These are phyloP conservation scores for Tricholoma sp. DNA, from an alignment of 768 basidiomycete species.

Conservation along the genomic window DNA sequence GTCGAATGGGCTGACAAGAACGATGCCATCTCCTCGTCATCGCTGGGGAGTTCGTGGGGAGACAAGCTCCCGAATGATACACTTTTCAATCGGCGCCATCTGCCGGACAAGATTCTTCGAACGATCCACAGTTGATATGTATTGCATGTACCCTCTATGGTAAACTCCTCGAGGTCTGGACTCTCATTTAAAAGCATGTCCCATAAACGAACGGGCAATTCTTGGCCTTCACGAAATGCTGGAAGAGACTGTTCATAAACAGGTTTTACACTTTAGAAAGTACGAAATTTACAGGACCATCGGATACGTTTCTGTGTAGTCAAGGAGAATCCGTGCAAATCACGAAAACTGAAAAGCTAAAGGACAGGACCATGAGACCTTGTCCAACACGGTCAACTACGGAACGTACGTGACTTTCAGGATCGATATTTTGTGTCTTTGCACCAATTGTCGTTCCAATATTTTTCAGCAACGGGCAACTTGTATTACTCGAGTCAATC, in stretches of 20 bases:
- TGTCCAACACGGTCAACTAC: neutral
- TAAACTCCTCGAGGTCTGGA: conserved; percentile 11
- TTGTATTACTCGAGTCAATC: neutral
- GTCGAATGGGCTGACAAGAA: conserved; percentile 14
- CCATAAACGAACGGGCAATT: conserved; percentile 14
- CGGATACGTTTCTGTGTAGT: conserved; percentile 8
- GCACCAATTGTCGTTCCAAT: conserved; percentile 15
- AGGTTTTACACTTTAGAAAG: neutral
- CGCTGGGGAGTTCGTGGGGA: neutral
- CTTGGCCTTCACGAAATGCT: conserved; percentile 7
- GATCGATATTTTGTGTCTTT: conserved; percentile 9
- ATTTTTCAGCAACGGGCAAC: conserved; percentile 13
- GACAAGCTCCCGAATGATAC: conserved; percentile 13
- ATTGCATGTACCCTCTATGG: conserved; percentile 15
- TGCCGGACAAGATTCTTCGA: conserved; percentile 8
- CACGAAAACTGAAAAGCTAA: conserved; percentile 14
- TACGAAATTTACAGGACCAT: neutral
- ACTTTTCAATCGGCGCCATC: conserved; percentile 11
- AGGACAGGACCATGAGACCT: neutral
- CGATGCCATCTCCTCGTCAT: conserved; percentile 4
- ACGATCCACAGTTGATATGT: conserved; percentile 11
- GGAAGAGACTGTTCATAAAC: neutral
- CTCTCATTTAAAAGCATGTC: conserved; percentile 14
- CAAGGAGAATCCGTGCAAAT: conserved; percentile 13
- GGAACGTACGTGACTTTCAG: conserved; percentile 11